phyloP scores from a whole-genome alignment of 1,284 basidiomycete species.

The Caloboletus inedulis region DNA sequence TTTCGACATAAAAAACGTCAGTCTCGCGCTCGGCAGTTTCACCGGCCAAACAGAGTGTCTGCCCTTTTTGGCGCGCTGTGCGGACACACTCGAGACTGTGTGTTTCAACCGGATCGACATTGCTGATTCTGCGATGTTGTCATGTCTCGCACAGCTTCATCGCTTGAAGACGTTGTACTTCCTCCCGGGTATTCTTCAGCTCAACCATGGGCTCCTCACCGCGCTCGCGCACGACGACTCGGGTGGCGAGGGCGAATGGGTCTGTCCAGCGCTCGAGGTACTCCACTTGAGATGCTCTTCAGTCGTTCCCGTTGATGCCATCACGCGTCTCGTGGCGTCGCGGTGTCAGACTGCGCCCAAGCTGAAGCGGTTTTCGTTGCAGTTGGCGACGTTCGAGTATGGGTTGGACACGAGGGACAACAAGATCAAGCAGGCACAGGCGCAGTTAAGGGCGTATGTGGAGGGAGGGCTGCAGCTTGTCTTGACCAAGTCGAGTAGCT shows the following conservation, averaged over 20 bases:
- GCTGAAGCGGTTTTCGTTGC: constrained; percentile 23
- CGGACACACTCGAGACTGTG: constrained; percentile 31
- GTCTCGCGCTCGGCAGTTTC: constrained; percentile 27
- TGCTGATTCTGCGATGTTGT: constrained; percentile 17
- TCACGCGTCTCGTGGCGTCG: constrained; percentile 27
- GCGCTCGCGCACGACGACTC: constrained; percentile 15
- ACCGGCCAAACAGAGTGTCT: constrained; percentile 30
- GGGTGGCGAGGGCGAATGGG: neutral
- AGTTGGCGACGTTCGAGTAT: constrained; percentile 31
- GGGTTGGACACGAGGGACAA: constrained; percentile 29
- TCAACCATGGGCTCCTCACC: constrained; percentile 31
- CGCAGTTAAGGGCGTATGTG: constrained; percentile 15
- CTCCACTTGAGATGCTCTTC: constrained; percentile 31
- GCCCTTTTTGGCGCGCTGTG: constrained; percentile 25
- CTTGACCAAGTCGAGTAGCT: constrained; percentile 22
- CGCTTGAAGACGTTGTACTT: constrained; percentile 20
- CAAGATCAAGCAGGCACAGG: constrained; percentile 18
- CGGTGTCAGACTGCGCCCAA: constrained; percentile 14
- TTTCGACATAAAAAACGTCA: constrained; percentile 29
- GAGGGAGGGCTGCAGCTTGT: constrained; percentile 19
- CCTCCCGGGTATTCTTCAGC: constrained; percentile 27
- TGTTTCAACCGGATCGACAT: constrained; percentile 27
- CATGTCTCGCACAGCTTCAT: constrained; percentile 23
- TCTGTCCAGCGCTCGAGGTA: constrained; percentile 29
- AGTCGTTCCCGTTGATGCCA: constrained; percentile 21